phyloP scores from a whole-genome alignment of 768 basidiomycete genomes.

The Tulasnella sp. region DNA sequence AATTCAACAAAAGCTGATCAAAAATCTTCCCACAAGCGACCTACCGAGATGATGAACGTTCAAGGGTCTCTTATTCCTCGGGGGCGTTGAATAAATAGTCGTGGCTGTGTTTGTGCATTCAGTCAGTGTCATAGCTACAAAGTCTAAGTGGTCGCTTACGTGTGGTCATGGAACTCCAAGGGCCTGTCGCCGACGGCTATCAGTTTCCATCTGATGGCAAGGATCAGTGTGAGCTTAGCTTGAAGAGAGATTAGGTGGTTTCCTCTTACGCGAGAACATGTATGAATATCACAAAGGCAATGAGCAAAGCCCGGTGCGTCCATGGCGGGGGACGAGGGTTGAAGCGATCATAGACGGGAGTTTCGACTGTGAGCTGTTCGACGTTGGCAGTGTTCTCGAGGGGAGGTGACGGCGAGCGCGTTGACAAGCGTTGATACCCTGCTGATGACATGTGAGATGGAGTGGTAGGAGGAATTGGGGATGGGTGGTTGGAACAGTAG shows the following conservation, averaged over 20 bases:
- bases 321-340: slow-evolving; percentile 8
- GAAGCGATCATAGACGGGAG: slow-evolving; percentile 5
- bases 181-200: slow-evolving; percentile 4
- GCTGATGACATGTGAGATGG: slow-evolving; percentile 4
- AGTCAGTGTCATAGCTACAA: too few species aligned
- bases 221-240: background rate
- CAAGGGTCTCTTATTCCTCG: too few species aligned
- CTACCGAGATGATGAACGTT: too few species aligned
- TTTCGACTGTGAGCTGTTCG: background rate
- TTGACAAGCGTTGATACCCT: background rate
- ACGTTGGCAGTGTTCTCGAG: background rate
- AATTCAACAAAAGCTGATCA: too few species aligned
- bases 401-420: background rate
- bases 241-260: background rate
- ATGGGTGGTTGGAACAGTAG: background rate
- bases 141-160: background rate
- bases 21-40: too few species aligned
- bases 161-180: background rate
- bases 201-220: background rate
- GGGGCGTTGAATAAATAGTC: too few species aligned
- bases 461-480: background rate
- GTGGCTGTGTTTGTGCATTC: too few species aligned
- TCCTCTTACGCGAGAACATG: background rate
- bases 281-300: slow-evolving; percentile 8
- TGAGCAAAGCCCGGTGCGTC: slow-evolving; percentile 9